Conservation (phyloP, 2,329 filamentous ascomycete species). For the Diaporthe ilicicola region DNA sequence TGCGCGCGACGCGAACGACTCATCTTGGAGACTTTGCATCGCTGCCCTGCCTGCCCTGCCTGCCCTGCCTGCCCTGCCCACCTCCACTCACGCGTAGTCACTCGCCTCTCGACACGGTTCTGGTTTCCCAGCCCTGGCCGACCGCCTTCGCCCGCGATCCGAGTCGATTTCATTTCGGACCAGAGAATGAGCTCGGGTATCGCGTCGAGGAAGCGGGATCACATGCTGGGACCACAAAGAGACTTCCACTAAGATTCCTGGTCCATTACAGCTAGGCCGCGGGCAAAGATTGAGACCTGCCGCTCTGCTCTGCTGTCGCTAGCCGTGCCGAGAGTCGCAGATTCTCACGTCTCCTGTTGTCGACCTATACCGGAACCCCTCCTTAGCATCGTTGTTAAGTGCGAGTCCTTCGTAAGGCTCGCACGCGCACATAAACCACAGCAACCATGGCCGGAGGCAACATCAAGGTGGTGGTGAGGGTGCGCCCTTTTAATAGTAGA, state of each 20-base stretch:
- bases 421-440: conserved; percentile 25
- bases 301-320: background rate
- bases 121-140: background rate
- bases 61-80: too few relatives aligned
- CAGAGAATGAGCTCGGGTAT: conserved; percentile 33
- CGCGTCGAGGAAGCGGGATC: conserved; percentile 29
- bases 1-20: conserved; percentile 4
- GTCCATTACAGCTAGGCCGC: conserved; percentile 1
- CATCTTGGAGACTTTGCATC: background rate
- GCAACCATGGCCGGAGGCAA: conserved; percentile 82
- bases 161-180: conserved; percentile 21
- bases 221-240: conserved; percentile 32
- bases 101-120: background rate
- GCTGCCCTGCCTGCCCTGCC: background rate
- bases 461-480: conserved; percentile 99
- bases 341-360: background rate
- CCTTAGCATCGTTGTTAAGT: background rate
- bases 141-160: conserved; percentile 11
- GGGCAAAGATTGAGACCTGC: conserved; percentile 14
- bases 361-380: background rate
- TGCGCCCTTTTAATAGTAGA: conserved; percentile 94
- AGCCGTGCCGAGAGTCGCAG: background rate
- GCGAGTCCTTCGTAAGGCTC: conserved; percentile 30
- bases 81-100: background rate
- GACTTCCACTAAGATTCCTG: conserved; percentile 20